Evolutionary conservation across 2,329 filamentous ascomycete species (phyloP).

Genomic region (Drechslerella dactyloides): DNA sequence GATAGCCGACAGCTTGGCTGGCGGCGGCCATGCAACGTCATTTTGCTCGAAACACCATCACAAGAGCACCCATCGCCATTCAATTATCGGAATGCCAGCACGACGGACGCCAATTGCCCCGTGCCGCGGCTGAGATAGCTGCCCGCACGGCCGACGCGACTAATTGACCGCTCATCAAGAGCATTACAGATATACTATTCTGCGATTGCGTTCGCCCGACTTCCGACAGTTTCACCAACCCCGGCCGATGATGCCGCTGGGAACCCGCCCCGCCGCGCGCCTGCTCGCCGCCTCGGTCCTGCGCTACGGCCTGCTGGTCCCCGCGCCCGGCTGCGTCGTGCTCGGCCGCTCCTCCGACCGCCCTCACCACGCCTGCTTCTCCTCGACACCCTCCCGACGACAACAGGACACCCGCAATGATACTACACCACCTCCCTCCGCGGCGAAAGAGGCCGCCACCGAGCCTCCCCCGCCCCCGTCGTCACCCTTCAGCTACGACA

Average conservation of each 20-base stretch:
- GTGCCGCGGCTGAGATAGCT: not conserved
- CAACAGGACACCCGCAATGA: not conserved
- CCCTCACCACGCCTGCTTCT: not conserved
- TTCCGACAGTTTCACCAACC: not conserved
- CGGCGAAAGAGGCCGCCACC: not conserved
- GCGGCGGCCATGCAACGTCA: not conserved
- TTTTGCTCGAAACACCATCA: not conserved
- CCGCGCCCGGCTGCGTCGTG: slow-evolving; percentile 41
- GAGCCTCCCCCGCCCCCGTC: not conserved
- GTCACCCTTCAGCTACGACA: slow-evolving; percentile 33
- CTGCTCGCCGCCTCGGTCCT: slow-evolving; percentile 37
- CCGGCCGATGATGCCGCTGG: slow-evolving; percentile 27
- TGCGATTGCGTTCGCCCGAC: too few species aligned
- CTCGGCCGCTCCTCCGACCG: slow-evolving; percentile 12
- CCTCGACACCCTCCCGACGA: slow-evolving; percentile 20
- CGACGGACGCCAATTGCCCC: not conserved
- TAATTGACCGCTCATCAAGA: not conserved
- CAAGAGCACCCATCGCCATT: not conserved
- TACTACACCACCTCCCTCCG: slow-evolving; percentile 1
- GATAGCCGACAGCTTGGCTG: too few species aligned
- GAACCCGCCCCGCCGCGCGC: slow-evolving; percentile 27
- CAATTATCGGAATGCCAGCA: not conserved
- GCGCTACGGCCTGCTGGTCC: slow-evolving; percentile 44
- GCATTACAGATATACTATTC: too few species aligned
- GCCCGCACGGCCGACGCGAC: not conserved